Evolutionary conservation across 108 stramenopile species (phyloP).

Genomic region (Cyclotella baltica): DNA sequence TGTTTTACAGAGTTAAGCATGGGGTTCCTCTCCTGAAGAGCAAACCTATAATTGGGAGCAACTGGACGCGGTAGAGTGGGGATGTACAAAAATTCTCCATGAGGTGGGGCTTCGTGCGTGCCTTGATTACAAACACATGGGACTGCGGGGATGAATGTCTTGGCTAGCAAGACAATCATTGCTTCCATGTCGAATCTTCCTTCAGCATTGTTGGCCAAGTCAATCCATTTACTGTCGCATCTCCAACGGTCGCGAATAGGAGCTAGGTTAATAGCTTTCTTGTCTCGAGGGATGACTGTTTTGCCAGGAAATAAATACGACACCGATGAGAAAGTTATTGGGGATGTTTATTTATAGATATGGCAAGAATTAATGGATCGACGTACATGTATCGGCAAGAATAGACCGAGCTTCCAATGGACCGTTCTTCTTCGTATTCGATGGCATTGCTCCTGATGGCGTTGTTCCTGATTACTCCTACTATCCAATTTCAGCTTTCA

Average conservation of each 20-base stretch:
- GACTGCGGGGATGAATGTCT: slow-evolving; percentile 47
- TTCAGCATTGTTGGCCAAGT: not conserved
- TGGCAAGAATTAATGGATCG: not conserved
- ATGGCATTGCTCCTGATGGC: not conserved
- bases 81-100: slow-evolving; percentile 13
- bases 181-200: slow-evolving; percentile 9
- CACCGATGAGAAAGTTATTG: not conserved
- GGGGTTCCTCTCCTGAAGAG: not conserved
- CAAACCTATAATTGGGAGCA: slow-evolving; percentile 40
- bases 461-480: too few species aligned
- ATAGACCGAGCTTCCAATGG: slow-evolving; percentile 4
- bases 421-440: not conserved
- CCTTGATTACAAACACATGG: slow-evolving; percentile 17
- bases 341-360: not conserved
- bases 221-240: slow-evolving; percentile 4
- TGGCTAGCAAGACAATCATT: slow-evolving; percentile 22
- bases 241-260: slow-evolving; percentile 31
- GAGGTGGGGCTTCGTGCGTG: not conserved
- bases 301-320: not conserved
- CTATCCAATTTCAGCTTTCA: too few species aligned
- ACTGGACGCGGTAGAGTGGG: slow-evolving; percentile 12
- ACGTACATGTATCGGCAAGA: slow-evolving; percentile 10
- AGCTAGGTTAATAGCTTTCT: slow-evolving; percentile 31
- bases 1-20: not conserved
- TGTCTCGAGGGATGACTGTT: slow-evolving; percentile 23